Conservation (phyloP, 1,284 basidiomycete species). For the Ustilago hordei region DNA sequence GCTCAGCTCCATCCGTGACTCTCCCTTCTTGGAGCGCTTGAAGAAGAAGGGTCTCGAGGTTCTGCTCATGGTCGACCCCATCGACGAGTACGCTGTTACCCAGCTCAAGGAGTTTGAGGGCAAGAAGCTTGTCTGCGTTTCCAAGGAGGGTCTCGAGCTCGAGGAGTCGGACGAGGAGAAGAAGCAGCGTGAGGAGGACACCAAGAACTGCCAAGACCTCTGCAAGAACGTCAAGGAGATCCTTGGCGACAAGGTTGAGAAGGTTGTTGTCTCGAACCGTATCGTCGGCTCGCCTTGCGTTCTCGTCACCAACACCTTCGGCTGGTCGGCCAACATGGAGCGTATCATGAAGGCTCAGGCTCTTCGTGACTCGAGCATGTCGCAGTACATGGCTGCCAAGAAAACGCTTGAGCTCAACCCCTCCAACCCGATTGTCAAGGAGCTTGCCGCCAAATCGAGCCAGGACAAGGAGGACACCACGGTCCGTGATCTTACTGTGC, state of each 20-base stretch:
- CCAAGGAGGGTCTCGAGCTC: constrained; percentile 98
- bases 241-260: constrained; percentile 99
- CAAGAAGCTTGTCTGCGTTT: constrained; percentile 97
- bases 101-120: constrained; percentile 99
- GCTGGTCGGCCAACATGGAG: constrained; percentile 99
- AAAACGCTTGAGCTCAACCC: constrained; percentile 99
- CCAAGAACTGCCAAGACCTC: constrained; percentile 85
- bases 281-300: constrained; percentile 69
- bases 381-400: constrained; percentile 92
- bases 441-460: constrained; percentile 91
- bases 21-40: constrained; percentile 98
- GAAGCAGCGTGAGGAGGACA: constrained; percentile 87
- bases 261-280: constrained; percentile 97
- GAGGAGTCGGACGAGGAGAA: constrained; percentile 99
- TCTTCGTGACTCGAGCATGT: constrained; percentile 98
- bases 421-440: constrained; percentile 91
- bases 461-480: constrained; percentile 97
- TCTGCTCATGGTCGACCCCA: constrained; percentile 90
- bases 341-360: constrained; percentile 99
- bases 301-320: constrained; percentile 93
- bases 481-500: constrained; percentile 92
- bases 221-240: constrained; percentile 97
- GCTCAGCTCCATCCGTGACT: constrained; percentile 88
- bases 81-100: constrained; percentile 75
- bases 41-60: constrained; percentile 99